Conservation (phyloP, 345 rosid genomes). For the Eucalyptus pumila region DNA sequence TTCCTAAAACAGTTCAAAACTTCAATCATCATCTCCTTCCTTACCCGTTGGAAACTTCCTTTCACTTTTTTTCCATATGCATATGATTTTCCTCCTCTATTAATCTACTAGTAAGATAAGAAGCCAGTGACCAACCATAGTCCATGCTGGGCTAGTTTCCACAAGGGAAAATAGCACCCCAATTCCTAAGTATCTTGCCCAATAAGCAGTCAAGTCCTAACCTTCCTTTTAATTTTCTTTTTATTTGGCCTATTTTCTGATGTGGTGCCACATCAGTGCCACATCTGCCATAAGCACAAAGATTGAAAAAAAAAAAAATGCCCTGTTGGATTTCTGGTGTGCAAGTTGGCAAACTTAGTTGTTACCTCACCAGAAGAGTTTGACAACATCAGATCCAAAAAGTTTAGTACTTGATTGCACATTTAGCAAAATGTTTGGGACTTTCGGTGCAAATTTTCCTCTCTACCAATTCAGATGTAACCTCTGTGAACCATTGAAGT, state of each 20-base stretch:
- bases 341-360: neutral
- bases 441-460: neutral
- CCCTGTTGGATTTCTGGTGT: neutral
- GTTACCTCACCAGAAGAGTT: neutral
- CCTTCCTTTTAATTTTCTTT: neutral
- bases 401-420: neutral
- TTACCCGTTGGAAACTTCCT: neutral
- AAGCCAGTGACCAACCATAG: neutral
- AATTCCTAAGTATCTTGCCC: neutral
- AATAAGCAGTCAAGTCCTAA: neutral
- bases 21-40: neutral
- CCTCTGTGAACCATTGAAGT: neutral
- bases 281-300: neutral
- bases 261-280: neutral
- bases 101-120: neutral
- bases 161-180: neutral
- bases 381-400: neutral
- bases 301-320: neutral
- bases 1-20: neutral
- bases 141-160: neutral
- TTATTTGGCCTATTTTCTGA: neutral
- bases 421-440: neutral
- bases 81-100: neutral
- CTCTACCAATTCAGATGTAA: neutral
- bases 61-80: neutral